Evolutionary conservation across 129 eudicot genomes (phyloP).

Genomic region (Tagetes erecta): DNA sequence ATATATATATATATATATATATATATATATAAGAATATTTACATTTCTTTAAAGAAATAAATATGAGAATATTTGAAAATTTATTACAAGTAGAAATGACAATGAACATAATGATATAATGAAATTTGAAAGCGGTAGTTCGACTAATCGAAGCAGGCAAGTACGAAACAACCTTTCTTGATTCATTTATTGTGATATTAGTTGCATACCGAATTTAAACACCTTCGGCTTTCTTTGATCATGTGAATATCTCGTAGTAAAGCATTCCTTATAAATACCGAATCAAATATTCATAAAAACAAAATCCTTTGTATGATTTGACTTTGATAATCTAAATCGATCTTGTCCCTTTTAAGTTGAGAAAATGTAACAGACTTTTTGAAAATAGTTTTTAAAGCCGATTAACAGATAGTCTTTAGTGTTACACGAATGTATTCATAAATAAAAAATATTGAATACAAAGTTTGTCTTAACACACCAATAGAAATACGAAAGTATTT

Average conservation of each 20-base stretch:
- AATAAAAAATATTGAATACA: background rate
- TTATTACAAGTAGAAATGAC: conserved; percentile 7
- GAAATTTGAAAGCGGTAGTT: background rate
- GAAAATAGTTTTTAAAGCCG: background rate
- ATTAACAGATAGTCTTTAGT: background rate
- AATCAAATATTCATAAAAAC: background rate
- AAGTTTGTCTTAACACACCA: background rate
- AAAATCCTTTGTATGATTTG: conserved; percentile 5
- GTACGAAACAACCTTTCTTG: conserved; percentile 32
- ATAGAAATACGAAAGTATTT: background rate
- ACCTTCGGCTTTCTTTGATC: conserved; percentile 10
- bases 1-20: no score
- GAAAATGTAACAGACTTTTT: background rate
- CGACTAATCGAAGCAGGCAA: conserved; percentile 15
- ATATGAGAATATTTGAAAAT: background rate
- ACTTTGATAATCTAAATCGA: background rate
- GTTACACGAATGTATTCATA: background rate
- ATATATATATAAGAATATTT: no score
- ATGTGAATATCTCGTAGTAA: background rate
- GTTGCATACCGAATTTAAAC: background rate
- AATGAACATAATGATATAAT: no score
- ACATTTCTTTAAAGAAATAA: background rate
- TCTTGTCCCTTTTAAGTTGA: background rate
- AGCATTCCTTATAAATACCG: background rate
- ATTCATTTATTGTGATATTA: conserved; percentile 21